Evolutionary conservation across 352 stramenopile species (phyloP), one percentile per base, ranked within the genome.

Genomic region (Phytophthora cryptogea): DNA sequence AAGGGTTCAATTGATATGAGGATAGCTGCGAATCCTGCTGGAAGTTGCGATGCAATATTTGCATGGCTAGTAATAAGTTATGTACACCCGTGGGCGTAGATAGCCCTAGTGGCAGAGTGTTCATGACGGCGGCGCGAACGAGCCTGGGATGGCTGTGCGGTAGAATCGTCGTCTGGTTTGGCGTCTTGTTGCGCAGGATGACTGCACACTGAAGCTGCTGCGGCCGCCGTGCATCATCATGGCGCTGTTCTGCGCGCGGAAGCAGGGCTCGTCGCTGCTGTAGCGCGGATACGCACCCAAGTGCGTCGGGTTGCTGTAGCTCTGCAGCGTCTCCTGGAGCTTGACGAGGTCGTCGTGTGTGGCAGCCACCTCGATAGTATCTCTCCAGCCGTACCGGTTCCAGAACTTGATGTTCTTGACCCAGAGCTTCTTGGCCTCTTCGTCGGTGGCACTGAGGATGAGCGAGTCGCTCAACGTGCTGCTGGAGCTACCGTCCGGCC

Each of bases 331-430:
- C 39, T 70, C 44, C 17, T 86, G 66, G 8, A 92, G 78, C 30
- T 62, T 54, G 16, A 67, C 45, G 3, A 66, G 53, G 49, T 89
- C 80, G 27, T 57, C 59, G 28, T 66, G 67, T 6, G 69, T 63
- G 0, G 74, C 83, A 1, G 58, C 52, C 30, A 92, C 68, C 16
- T 75, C 56, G 43, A 67, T 63, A 0, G 75, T 80, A 7, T 89
- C 83, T 43, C 76, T 66, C 83, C 83, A 92, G 26, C 78, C 83
- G 47, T 84, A 90, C 43, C 80, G 80, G 20, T 84, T 85, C 83
- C 83, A 92, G 30, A 74, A 63, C 16, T 68, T 69, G 54, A 92
- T 73, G 33, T 76, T 79, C 60, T 86, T 82, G 31, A 92, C 70
- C 83, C 83, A 92, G 6, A 80, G 54, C 28, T 80, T 66, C 53